These are phyloP conservation scores for Calocera cornea DNA, from an alignment of 768 basidiomycete species.

Conservation along the genomic window DNA sequence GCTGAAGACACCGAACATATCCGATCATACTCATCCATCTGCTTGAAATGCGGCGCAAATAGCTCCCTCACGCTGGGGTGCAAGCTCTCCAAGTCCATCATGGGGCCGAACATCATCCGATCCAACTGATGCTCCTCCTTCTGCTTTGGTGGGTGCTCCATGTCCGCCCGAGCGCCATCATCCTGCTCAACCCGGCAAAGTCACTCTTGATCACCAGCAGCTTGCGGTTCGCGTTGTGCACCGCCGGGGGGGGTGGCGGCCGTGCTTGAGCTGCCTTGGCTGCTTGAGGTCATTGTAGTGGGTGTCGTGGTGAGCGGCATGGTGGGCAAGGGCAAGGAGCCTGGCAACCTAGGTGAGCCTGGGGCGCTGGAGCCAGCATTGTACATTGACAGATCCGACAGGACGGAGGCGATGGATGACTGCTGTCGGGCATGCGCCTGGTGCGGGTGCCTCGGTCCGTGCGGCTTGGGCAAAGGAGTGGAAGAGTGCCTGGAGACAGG, in stretches of 20 bases:
- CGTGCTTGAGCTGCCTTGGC: slow-evolving; percentile 16
- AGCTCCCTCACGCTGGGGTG: slow-evolving; percentile 63
- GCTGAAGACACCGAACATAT: slow-evolving; percentile 27
- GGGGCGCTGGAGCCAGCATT: slow-evolving; percentile 9
- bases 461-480: slow-evolving; percentile 2
- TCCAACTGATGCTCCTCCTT: slow-evolving; percentile 37
- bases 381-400: slow-evolving; percentile 36
- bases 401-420: slow-evolving; percentile 59
- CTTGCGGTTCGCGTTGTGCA: slow-evolving; percentile 21
- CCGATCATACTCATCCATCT: slow-evolving; percentile 70
- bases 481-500: slow-evolving; percentile 26
- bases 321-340: slow-evolving; percentile 13
- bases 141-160: slow-evolving; percentile 5
- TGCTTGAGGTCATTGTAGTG: slow-evolving; percentile 25
- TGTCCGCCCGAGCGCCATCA: slow-evolving; percentile 61
- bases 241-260: slow-evolving; percentile 38
- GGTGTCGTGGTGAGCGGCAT: slow-evolving; percentile 24
- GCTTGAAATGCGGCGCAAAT: slow-evolving; percentile 54
- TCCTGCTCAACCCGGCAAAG: slow-evolving; percentile 73
- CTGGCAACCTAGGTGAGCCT: background rate
- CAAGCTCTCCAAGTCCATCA: slow-evolving; percentile 44
- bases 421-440: slow-evolving; percentile 27
- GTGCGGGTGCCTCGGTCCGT: slow-evolving; percentile 31
- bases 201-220: slow-evolving; percentile 30
- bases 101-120: slow-evolving; percentile 45